Evolutionary conservation across 768 basidiomycete species (phyloP).

Genomic region (Austroboletus eburneus): DNA sequence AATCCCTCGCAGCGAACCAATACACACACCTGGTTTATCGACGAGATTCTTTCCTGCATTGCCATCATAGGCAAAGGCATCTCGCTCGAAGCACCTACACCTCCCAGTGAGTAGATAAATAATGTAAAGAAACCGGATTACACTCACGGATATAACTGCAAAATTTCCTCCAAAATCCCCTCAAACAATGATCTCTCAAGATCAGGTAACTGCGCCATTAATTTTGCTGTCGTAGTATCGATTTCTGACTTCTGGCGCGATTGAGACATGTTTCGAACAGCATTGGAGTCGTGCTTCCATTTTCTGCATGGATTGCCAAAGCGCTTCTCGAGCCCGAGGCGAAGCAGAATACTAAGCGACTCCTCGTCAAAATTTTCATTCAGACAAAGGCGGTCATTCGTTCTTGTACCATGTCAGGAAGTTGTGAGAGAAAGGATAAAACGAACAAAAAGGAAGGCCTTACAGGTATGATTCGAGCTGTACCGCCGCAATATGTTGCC

Average conservation of each 20-base stretch:
- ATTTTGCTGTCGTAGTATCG: neutral
- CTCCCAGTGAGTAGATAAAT: neutral
- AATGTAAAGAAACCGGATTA: neutral
- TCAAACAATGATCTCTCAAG: conserved; percentile 22
- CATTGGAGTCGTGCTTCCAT: conserved; percentile 19
- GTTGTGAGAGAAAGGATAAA: too few species aligned
- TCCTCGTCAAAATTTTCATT: conserved; percentile 24
- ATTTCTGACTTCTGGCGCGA: neutral
- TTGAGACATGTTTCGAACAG: neutral
- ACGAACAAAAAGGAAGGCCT: neutral
- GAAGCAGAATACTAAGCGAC: conserved; percentile 25
- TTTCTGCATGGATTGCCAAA: conserved; percentile 18
- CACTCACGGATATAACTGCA: conserved; percentile 24
- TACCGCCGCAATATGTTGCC: neutral
- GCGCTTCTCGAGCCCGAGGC: conserved; percentile 28
- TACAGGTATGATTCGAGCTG: conserved; percentile 22
- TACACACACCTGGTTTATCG: conserved; percentile 4
- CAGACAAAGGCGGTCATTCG: conserved; percentile 23
- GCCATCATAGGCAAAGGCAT: conserved; percentile 3
- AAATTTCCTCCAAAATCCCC: conserved; percentile 20
- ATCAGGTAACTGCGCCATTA: conserved; percentile 1
- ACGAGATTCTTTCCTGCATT: neutral
- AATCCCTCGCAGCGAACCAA: neutral
- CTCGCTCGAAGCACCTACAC: conserved; percentile 16
- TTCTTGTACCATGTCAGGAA: conserved; percentile 2